phyloP scores from a whole-genome alignment of 2,329 filamentous ascomycete species.

The Alternaria triticimaculans region DNA sequence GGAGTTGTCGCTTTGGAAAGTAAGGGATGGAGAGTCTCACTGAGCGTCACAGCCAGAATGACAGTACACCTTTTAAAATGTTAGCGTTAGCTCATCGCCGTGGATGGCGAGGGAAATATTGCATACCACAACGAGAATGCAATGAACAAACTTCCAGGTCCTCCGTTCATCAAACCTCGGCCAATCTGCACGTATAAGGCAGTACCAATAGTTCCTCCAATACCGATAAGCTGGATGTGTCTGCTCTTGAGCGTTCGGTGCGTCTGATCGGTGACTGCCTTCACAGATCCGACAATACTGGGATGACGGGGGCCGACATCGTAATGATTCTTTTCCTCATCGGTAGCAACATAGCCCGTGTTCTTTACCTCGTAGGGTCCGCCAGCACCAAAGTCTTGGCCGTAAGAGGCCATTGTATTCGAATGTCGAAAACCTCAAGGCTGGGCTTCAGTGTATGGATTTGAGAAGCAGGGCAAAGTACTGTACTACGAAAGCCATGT shows the following conservation, averaged over 20 bases:
- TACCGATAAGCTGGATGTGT: conserved; percentile 57
- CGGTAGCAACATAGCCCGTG: conserved; percentile 18
- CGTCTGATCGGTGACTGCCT: conserved; percentile 47
- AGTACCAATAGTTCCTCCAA: conserved; percentile 57
- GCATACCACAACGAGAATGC: conserved; percentile 54
- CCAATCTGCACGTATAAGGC: conserved; percentile 58
- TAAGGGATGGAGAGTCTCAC: conserved; percentile 36
- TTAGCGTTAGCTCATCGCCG: not conserved
- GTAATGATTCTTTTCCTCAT: conserved; percentile 38
- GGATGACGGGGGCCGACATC: conserved; percentile 31
- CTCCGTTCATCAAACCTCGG: conserved; percentile 54
- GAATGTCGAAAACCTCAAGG: conserved; percentile 1
- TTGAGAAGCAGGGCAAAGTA: conserved; percentile 48
- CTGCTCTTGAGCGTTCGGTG: conserved; percentile 55
- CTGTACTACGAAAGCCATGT: conserved; percentile 43
- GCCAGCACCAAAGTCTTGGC: conserved; percentile 36
- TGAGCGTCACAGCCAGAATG: conserved; percentile 51
- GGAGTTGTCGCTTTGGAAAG: conserved; percentile 27
- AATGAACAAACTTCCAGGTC: conserved; percentile 55
- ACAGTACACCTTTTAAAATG: conserved; percentile 49
- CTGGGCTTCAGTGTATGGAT: conserved; percentile 33
- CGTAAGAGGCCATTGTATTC: conserved; percentile 44
- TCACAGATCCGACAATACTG: conserved; percentile 36
- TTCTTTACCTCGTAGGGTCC: conserved; percentile 24
- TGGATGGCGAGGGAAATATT: conserved; percentile 13